phyloP scores from a whole-genome alignment of 176 grass and related monocot genomes.

The Pontederia paniculata region DNA sequence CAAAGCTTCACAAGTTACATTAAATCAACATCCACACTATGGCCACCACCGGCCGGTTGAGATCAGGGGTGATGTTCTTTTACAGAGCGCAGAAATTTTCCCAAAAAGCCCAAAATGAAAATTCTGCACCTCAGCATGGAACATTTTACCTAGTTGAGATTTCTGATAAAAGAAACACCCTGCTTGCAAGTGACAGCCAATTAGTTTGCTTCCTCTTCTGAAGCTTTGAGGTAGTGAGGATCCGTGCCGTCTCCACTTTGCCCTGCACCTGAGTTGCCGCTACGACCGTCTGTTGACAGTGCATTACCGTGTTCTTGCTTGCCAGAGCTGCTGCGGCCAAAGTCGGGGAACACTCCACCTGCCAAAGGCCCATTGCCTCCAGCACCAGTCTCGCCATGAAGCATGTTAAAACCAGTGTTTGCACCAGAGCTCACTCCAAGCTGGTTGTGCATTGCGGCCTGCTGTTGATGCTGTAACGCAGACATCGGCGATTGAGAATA shows the following conservation, averaged over 20 bases:
- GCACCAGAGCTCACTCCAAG: constrained; percentile 46
- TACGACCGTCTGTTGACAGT: constrained; percentile 35
- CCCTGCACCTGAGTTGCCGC: constrained; percentile 36
- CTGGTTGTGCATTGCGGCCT: constrained; percentile 40
- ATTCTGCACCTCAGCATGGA: too few species aligned
- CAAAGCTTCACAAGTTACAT: too few species aligned
- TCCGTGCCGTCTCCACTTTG: constrained; percentile 49
- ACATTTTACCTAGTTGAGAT: too few species aligned
- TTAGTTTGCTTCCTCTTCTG: constrained; percentile 50
- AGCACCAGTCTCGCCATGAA: constrained; percentile 76
- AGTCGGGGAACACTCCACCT: constrained; percentile 63
- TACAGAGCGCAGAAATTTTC: too few species aligned
- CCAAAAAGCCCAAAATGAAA: too few species aligned
- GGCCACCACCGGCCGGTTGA: too few species aligned
- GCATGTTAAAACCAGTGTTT: constrained; percentile 70
- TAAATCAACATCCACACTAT: too few species aligned
- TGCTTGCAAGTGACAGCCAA: too few species aligned
- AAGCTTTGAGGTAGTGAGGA: constrained; percentile 63
- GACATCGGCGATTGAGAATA: constrained; percentile 58
- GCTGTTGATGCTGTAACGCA: constrained; percentile 41
- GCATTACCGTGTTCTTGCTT: constrained; percentile 46
- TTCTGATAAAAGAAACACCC: too few species aligned
- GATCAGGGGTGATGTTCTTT: too few species aligned
- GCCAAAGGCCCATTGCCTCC: constrained; percentile 25
- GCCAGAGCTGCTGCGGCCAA: constrained; percentile 28